Evolutionary conservation across 1,139 yeast genomes (phyloP).

Genomic region (Diutina ranongensis): DNA sequence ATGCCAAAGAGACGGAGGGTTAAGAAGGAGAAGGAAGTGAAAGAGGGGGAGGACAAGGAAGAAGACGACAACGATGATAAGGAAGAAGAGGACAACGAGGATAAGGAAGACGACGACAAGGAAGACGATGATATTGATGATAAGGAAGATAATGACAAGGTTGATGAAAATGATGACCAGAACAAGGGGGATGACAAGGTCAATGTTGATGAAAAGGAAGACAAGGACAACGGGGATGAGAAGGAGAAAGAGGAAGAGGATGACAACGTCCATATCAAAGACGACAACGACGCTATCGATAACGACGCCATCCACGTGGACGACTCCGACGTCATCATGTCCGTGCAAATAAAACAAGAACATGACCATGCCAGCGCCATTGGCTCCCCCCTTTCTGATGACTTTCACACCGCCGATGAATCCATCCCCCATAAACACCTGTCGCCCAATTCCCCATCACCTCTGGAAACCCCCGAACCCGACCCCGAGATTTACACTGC

Average conservation of each 20-base stretch:
- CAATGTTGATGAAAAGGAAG: neutral
- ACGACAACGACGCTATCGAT: neutral
- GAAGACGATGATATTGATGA: neutral
- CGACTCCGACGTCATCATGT: too few species aligned
- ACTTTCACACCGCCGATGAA: neutral
- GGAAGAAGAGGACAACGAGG: neutral
- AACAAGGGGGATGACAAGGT: too few species aligned
- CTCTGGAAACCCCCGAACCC: neutral
- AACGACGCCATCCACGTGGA: too few species aligned
- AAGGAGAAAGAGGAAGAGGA: neutral
- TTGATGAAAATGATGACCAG: neutral
- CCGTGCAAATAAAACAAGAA: too few species aligned
- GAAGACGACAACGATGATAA: neutral
- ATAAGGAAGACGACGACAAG: neutral
- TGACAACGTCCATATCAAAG: neutral
- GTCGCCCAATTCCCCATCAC: neutral
- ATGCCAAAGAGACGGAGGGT: slow-evolving; percentile 1
- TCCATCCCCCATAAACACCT: neutral
- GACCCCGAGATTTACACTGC: neutral
- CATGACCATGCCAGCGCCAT: too few species aligned
- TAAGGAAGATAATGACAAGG: neutral
- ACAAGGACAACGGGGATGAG: neutral
- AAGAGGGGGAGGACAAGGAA: neutral
- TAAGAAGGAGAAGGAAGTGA: neutral
- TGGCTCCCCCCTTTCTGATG: too few species aligned